Base-by-base conservation (phyloP, 2,329 filamentous ascomycete genomes). In the Xylariaceae sp. region DNA sequence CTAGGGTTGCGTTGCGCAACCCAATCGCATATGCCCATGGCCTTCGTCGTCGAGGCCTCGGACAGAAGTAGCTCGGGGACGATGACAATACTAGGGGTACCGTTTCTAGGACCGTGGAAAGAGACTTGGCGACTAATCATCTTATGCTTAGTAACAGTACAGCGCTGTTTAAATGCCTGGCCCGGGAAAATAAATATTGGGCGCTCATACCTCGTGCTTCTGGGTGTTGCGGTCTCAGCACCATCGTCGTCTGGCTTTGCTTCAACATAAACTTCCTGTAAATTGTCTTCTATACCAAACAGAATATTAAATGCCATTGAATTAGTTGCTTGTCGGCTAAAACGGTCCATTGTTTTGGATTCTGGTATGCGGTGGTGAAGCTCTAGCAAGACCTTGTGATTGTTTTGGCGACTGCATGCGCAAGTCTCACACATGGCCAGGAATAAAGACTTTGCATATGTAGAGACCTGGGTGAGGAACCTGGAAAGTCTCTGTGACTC, bases 341-440 rank as follows among this genome's bases (percentile, higher is more conserved):
- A 14, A 8, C 12, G 5, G 12, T 17, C 39, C 12, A 23, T 31
- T 11, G 41, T 23, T 26, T 24, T 45, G n/a, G 29, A n/a, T n/a
- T n/a, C n/a, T n/a, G n/a, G 17, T 21, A 41, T 49, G 12, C 41
- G 41, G 31, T 40, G 48, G 2, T 53, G 46, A 14, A 60, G 52
- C 23, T 34, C 45, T 17, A 60, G 37, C 17, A 56, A 21, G 28
- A 52, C 52, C 9, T 39, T 52, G 33, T 53, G 51, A 21, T 33
- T 41, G 14, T 21, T 45, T 21, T 45, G 43, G 36, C 36, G 41
- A 2, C 8, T 26, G 14, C 52, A 56, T 26, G 46, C 34, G 12
- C 56, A 56, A 6, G 21, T 28, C 24, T 48, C 37, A 37, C 56
- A 60, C 28, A 41, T 47, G 1, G 52, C 56, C 24, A 31, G 33